Evolutionary conservation across 2,329 filamentous ascomycete species (phyloP), one percentile per base, ranked within the genome.

Genomic region (Plectosphaerella plurivora): DNA sequence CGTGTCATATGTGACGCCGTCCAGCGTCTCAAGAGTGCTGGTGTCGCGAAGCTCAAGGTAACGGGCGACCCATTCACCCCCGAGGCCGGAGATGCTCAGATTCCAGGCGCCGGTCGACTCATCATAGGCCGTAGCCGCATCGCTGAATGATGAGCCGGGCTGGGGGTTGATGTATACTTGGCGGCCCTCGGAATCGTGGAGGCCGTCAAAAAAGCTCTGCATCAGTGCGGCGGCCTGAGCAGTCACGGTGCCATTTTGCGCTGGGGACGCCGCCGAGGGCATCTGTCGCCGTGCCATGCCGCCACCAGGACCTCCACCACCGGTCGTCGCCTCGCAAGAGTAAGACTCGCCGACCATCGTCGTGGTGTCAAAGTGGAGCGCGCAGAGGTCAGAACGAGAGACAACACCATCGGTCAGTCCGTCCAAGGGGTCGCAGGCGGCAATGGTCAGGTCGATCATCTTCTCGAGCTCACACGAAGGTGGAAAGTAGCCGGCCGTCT

Each of bases 401-500:
- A 60, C 51, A n/a, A 64, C 57, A 22, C 62, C 62, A 51, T 84
- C 80, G 1, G 68, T 71, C 45, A 70, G 69, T 6, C 81, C 80
- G 51, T 84, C 81, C 6, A 84, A 67, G 8, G 72, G 66, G 55
- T 84, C 80, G 49, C 81, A 84, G 36, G 73, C 73, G 1, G 67
- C 66, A 46, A 83, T 81, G 5, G 79, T 83, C 39, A 70, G 67
- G 59, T 81, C 82, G 18, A 77, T 70, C 45, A 82, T 81, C 59
- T 73, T 74, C 2, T 58, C 53, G 9, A 66, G 56, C 53, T 65
- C 60, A 56, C 63, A 65, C 65, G 46, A 48, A n/a, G 46, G 68
- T 12, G 69, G 74, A 51, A 64, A 72, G 59, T 77, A 77, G 49
- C 62, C 64, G 14, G 68, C 54, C 1, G 63, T 68, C 49, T 67